These are phyloP conservation scores for Mortierella alpina DNA, from an alignment of 192 early-diverging fungal species.

Conservation along the genomic window DNA sequence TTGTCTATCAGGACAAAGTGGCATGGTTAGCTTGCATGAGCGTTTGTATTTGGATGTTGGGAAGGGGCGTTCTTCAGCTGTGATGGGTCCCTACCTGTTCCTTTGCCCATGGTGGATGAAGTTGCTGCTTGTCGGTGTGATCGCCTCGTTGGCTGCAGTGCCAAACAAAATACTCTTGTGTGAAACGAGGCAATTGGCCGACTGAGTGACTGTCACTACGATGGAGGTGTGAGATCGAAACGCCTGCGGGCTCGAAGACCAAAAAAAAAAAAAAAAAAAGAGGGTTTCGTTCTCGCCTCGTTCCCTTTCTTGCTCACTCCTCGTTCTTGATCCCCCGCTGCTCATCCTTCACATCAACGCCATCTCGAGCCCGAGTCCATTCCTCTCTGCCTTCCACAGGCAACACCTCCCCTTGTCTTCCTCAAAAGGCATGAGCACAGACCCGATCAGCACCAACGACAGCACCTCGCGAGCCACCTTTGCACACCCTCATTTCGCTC, in stretches of 20 bases:
- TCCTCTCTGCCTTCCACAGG: background rate
- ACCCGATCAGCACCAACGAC: background rate
- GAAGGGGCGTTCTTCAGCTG: background rate
- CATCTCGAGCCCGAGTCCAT: background rate
- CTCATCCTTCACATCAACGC: background rate
- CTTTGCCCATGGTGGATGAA: slow-evolving; percentile 39
- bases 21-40: background rate
- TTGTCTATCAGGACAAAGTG: slow-evolving; percentile 71
- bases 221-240: background rate
- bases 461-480: background rate
- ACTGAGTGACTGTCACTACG: no score
- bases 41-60: background rate
- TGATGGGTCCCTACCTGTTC: slow-evolving; percentile 35
- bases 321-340: background rate
- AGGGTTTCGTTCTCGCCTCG: background rate
- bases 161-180: background rate
- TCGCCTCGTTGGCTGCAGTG: background rate
- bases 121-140: background rate
- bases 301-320: no score
- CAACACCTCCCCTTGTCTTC: background rate
- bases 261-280: slow-evolving; percentile 5
- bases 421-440: no score
- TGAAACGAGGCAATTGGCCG: background rate
- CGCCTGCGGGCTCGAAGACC: background rate
- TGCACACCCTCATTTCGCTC: background rate